Conservation (phyloP, 2,329 filamentous ascomycete genomes). For the Aphanocladium album region DNA sequence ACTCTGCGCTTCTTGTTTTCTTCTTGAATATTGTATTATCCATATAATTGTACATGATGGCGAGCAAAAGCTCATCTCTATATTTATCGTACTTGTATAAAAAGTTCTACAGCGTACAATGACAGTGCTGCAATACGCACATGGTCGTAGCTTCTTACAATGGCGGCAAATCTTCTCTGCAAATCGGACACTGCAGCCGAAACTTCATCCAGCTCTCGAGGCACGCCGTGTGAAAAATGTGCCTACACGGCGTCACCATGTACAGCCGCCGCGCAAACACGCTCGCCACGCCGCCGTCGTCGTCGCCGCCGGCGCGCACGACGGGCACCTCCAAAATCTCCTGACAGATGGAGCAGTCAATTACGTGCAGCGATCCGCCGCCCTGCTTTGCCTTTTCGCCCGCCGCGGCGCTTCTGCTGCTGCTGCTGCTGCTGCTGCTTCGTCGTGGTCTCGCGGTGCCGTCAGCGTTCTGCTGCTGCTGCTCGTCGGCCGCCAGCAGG, state of each 20-base stretch:
- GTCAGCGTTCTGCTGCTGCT: too few species aligned
- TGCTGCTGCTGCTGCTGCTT: constrained; percentile 24
- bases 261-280: constrained; percentile 77
- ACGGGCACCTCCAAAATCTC: constrained; percentile 88
- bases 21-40: too few species aligned
- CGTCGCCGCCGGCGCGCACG: constrained; percentile 50
- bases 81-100: not conserved
- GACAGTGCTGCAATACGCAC: too few species aligned
- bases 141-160: constrained; percentile 60
- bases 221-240: constrained; percentile 90
- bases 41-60: too few species aligned
- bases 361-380: constrained; percentile 41
- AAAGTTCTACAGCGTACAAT: too few species aligned
- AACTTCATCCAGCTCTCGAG: constrained; percentile 96
- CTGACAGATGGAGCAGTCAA: constrained; percentile 94
- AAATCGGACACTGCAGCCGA: constrained; percentile 89
- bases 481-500: constrained; percentile 40
- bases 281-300: constrained; percentile 53
- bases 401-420: constrained; percentile 21
- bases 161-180: constrained; percentile 81
- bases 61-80: not conserved
- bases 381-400: constrained; percentile 28
- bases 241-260: constrained; percentile 95
- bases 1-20: not conserved
- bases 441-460: not conserved